Evolutionary conservation across 73 alveolate species (phyloP).

Genomic region (Symbiodinium pilosum): DNA sequence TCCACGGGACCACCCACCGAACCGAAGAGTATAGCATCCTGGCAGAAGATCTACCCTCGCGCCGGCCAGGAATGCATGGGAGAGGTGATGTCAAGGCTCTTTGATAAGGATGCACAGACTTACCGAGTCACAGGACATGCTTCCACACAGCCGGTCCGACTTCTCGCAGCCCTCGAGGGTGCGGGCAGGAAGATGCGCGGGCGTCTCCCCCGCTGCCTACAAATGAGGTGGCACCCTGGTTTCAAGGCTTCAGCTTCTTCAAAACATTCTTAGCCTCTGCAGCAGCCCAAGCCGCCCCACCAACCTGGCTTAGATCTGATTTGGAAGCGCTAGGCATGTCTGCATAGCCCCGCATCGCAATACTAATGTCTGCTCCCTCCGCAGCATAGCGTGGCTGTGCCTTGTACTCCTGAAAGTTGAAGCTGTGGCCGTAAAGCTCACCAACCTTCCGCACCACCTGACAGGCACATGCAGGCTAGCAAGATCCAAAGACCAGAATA

Average conservation of each 20-base stretch:
- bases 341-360: no score
- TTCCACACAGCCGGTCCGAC: slow-evolving; percentile 13
- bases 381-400: background rate
- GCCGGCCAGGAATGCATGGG: no score
- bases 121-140: no score
- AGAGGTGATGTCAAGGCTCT: no score
- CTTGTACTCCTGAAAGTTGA: slow-evolving; percentile 82
- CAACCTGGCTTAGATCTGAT: slow-evolving; percentile 32
- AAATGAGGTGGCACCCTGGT: no score
- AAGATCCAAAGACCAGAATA: no score
- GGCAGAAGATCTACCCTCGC: background rate
- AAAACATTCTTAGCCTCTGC: slow-evolving; percentile 15
- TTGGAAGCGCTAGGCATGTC: no score
- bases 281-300: slow-evolving; percentile 95
- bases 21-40: slow-evolving; percentile 93
- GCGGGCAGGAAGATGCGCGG: slow-evolving; percentile 47
- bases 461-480: no score
- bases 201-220: slow-evolving; percentile 78
- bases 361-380: background rate
- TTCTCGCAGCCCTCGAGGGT: slow-evolving; percentile 66
- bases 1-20: slow-evolving; percentile 95
- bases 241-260: no score
- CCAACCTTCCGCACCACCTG: slow-evolving; percentile 72
- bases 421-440: slow-evolving; percentile 79
- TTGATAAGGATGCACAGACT: no score